Evolutionary conservation across 2,329 filamentous ascomycete species (phyloP), one percentile per base, ranked within the genome.

Genomic region (Lecanicillium sp.): DNA sequence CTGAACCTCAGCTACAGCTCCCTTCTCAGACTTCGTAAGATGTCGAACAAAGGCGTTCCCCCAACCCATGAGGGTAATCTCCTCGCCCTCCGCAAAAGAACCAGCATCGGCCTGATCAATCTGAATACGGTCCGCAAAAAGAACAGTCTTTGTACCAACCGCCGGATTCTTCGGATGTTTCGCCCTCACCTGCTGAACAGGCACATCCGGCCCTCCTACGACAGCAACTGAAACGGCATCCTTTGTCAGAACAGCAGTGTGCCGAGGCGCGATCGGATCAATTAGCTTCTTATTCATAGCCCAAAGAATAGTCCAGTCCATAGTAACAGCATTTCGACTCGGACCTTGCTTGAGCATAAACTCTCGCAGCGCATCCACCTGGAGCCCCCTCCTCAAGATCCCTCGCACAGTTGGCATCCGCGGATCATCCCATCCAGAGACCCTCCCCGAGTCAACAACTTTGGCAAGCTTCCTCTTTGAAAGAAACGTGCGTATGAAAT

Each of bases 41-140:
- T 75, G 73, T 42, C 77, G 73, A 13, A 87, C 80, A 45, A 85
- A 72, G 4, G 80, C 83, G 53, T 88, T 88, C 50, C 86, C 87
- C 87, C 87, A 94, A 56, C 82, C 80, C 87, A 94, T 94, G 19
- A 94, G 70, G 0, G 86, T 94, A 52, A 94, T 85, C 59, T 94
- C 86, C 63, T 94, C 86, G 53, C 80, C 81, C 48, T 82, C 71
- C 49, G 75, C 80, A 63, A 94, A 89, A 16, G 71, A 72, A 55
- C 78, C 78, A 39, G 81, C 83, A 53, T 94, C 87, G 30, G 72
- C 81, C 61, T 94, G 86, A 55, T 94, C 86, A 38, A 94, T 64
- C 43, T 89, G 64, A 49, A 94, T 68, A 39, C 77, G 71, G 42
- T 73, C 71, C 55, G 80, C 82, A 60, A 78, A 89, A 22, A 74